Percentiles rank a stretch among this genome's conserved stretches.
phyloP scores from a whole-genome alignment of 1,139 yeast genomes.

The Geotrichum cucujoidarum region DNA sequence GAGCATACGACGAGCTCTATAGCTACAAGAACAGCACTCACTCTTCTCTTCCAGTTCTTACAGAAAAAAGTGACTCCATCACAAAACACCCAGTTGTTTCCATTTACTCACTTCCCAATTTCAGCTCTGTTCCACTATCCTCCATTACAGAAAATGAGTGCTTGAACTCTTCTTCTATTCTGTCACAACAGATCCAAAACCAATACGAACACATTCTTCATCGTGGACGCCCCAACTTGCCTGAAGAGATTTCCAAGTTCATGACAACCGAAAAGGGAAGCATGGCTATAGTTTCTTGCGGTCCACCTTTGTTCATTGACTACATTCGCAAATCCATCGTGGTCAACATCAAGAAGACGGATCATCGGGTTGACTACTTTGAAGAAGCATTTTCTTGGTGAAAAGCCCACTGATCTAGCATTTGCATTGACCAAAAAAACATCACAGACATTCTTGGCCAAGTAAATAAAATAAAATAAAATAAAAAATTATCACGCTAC shows the following conservation, averaged over 20 bases:
- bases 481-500: no score
- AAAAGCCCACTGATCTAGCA: no score
- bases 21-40: not conserved
- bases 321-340: constrained; percentile 28
- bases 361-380: constrained; percentile 34
- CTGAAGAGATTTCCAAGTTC: constrained; percentile 22
- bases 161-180: not conserved
- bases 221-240: constrained; percentile 24
- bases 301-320: constrained; percentile 29
- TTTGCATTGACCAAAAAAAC: no score
- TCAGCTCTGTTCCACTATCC: constrained; percentile 1
- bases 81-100: not conserved
- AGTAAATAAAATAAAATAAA: no score
- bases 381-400: constrained; percentile 39
- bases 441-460: no score
- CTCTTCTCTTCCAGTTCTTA: not conserved
- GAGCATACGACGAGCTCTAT: not conserved
- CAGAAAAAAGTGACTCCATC: not conserved
- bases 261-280: constrained; percentile 22
- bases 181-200: constrained; percentile 1
- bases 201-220: constrained; percentile 11
- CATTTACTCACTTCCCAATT: not conserved
- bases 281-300: constrained; percentile 29
- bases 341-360: constrained; percentile 25
- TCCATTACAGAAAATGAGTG: no score